Percentiles rank a stretch among this genome's conserved stretches.
Evolutionary conservation across 2,329 filamentous ascomycete genomes (phyloP).

Genomic region (Cadophora gregata): DNA sequence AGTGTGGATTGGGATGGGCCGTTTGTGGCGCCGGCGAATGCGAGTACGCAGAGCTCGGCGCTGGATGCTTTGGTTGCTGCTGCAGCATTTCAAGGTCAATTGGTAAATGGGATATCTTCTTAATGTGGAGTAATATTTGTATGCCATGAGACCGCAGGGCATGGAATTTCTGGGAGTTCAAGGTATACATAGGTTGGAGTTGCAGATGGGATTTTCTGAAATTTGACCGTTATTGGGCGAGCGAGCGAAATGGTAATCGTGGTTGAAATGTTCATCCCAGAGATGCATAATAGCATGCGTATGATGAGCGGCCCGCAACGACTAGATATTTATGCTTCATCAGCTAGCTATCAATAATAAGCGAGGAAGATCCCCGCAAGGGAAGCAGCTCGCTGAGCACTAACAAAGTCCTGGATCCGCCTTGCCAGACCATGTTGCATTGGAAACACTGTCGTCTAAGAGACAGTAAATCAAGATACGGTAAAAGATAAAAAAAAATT

Average conservation of each 20-base stretch:
- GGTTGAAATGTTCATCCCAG: neutral
- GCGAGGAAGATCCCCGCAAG: slow-evolving; percentile 1
- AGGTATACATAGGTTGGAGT: neutral
- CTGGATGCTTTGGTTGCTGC: slow-evolving; percentile 73
- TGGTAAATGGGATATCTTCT: slow-evolving; percentile 21
- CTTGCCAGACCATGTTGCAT: too few relatives aligned
- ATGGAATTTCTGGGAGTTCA: too few relatives aligned
- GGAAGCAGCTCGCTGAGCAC: neutral
- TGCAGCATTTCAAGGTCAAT: slow-evolving; percentile 29
- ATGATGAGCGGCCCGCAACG: neutral
- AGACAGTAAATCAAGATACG: too few relatives aligned
- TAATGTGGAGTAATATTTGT: neutral
- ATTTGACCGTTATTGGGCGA: neutral
- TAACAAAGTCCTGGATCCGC: too few relatives aligned
- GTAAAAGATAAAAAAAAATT: too few relatives aligned
- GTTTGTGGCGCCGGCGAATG: slow-evolving; percentile 54
- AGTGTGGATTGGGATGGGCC: slow-evolving; percentile 71
- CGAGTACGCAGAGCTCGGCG: slow-evolving; percentile 68
- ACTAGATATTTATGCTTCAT: slow-evolving; percentile 4
- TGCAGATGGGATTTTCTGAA: neutral
- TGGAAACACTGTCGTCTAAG: too few relatives aligned
- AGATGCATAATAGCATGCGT: neutral
- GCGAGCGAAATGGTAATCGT: neutral
- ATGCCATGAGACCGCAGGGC: neutral
- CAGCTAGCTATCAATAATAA: neutral